A percentile compares a stretch with the other conserved stretches of the same genome.
Conservation (phyloP, 139 green algal genomes). For the Tetraselmis chui region DNA sequence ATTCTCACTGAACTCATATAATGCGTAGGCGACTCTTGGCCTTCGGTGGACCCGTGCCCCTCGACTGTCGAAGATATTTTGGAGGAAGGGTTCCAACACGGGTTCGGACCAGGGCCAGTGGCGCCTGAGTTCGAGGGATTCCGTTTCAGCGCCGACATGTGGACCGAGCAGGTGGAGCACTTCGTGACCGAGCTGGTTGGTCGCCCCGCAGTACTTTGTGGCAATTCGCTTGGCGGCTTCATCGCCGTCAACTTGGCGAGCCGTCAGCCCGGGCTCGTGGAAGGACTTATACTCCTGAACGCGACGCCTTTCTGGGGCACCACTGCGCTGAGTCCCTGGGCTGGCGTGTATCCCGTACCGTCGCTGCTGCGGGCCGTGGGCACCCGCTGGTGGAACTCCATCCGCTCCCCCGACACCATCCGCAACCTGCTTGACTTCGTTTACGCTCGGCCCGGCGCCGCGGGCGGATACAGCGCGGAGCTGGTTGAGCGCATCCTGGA, state of each 20-base stretch:
- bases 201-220: background rate
- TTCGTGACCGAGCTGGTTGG: background rate
- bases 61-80: background rate
- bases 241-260: constrained; percentile 33
- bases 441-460: constrained; percentile 28
- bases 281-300: constrained; percentile 59
- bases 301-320: constrained; percentile 54
- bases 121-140: background rate
- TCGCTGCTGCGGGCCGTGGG: constrained; percentile 24
- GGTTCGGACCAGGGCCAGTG: background rate
- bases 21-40: background rate
- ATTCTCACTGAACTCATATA: too few species aligned
- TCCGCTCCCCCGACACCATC: constrained; percentile 31
- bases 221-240: constrained; percentile 29
- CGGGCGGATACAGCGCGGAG: background rate
- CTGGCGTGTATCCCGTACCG: constrained; percentile 11
- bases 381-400: constrained; percentile 36
- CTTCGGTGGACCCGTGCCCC: background rate
- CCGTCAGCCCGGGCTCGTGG: constrained; percentile 29
- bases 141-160: background rate
- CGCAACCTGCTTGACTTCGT: constrained; percentile 40
- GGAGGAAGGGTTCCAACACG: background rate
- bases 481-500: constrained; percentile 14
- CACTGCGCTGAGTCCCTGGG: constrained; percentile 14
- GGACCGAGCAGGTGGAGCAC: background rate